phyloP scores from a whole-genome alignment of 495 filamentous ascomycete species.

The Platismatia glauca region DNA sequence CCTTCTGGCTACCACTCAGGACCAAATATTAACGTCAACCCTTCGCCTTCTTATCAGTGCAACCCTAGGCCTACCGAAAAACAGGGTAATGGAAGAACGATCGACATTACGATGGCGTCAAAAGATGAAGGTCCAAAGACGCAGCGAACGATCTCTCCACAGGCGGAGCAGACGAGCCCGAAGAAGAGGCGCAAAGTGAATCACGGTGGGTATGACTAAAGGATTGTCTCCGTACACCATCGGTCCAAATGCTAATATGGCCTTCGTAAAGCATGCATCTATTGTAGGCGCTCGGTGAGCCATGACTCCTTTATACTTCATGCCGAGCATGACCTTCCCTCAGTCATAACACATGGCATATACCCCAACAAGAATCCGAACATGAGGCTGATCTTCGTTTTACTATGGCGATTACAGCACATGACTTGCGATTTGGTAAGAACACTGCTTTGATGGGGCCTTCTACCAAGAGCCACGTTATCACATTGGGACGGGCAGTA shows the following conservation, averaged over 20 bases:
- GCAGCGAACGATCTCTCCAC: constrained; percentile 11
- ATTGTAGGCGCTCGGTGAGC: constrained; percentile 98
- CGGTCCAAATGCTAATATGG: constrained; percentile 25
- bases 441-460: constrained; percentile 20
- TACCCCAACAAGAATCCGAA: not conserved
- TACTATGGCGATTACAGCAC: constrained; percentile 56
- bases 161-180: constrained; percentile 46
- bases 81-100: constrained; percentile 15
- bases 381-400: constrained; percentile 27
- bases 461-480: not conserved
- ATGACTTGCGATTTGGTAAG: constrained; percentile 99
- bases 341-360: not conserved
- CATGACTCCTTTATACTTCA: constrained; percentile 18
- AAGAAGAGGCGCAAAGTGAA: constrained; percentile 99
- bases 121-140: constrained; percentile 20
- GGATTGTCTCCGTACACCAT: not conserved
- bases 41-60: not conserved
- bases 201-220: constrained; percentile 64
- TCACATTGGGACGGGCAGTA: not conserved
- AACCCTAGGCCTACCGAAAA: not conserved
- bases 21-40: not conserved
- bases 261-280: constrained; percentile 74
- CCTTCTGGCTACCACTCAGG: not conserved
- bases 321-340: not conserved
- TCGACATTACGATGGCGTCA: constrained; percentile 14